phyloP scores from a whole-genome alignment of 805 yeast species.

The Saccharomycopsis selenospora region DNA sequence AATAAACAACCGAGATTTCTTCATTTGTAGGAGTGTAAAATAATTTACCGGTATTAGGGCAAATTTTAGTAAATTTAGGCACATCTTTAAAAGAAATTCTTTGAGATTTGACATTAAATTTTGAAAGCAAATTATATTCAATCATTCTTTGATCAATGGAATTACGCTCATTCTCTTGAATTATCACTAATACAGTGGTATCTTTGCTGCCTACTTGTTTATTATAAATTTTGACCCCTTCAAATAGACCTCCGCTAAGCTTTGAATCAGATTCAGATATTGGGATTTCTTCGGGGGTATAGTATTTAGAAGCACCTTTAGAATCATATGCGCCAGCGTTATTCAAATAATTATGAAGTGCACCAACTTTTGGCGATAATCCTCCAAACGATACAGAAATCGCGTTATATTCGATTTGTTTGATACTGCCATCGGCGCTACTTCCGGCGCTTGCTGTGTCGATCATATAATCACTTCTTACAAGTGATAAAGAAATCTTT shows the following conservation, averaged over 20 bases:
- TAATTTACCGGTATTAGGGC: conserved; percentile 38
- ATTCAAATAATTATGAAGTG: conserved; percentile 64
- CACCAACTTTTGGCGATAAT: conserved; percentile 70
- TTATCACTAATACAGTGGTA: conserved; percentile 64
- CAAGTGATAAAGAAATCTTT: conserved; percentile 70
- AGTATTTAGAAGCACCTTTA: conserved; percentile 35
- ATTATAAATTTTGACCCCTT: conserved; percentile 55
- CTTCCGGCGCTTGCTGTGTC: conserved; percentile 37
- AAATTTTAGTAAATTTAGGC: conserved; percentile 35
- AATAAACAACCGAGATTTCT: conserved; percentile 85
- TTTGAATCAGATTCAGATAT: conserved; percentile 55
- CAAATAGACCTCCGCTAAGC: conserved; percentile 62
- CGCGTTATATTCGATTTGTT: conserved; percentile 95
- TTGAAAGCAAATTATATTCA: conserved; percentile 58
- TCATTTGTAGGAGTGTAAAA: conserved; percentile 46
- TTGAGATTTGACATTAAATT: conserved; percentile 50
- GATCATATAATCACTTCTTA: conserved; percentile 84
- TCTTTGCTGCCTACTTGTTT: conserved; percentile 22
- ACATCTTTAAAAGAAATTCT: conserved; percentile 65
- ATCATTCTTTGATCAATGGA: conserved; percentile 85
- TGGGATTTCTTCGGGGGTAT: conserved; percentile 47
- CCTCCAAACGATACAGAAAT: conserved; percentile 96
- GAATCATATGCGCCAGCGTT: conserved; percentile 46
- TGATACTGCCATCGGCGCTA: conserved; percentile 40
- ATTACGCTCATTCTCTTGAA: conserved; percentile 81